Percentiles rank a stretch among this genome's conserved stretches.
These are phyloP conservation scores for Podila epigama DNA, from an alignment of 192 early-diverging fungal genomes.

Conservation along the genomic window DNA sequence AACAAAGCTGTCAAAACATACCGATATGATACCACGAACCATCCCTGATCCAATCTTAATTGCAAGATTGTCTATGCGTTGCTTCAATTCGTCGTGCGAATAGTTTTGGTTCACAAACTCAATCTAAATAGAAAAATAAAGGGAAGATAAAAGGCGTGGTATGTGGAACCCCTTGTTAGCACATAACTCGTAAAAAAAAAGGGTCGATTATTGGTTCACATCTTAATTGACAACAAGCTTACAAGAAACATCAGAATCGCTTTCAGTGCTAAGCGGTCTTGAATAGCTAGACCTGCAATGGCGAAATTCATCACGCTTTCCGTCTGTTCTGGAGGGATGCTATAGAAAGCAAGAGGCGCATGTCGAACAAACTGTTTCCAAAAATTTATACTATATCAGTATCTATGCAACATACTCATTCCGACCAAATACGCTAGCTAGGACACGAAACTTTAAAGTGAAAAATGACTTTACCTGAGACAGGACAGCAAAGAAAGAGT, in stretches of 20 bases:
- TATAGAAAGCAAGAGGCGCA: constrained; percentile 61
- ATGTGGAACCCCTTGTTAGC: too few species aligned
- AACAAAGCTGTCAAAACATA: constrained; percentile 26
- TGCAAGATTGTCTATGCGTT: constrained; percentile 49
- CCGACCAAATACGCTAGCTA: too few species aligned
- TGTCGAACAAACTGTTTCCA: constrained; percentile 50
- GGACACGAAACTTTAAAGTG: too few species aligned
- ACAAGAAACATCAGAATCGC: constrained; percentile 61
- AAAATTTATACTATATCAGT: background rate
- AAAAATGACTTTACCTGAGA: constrained; percentile 50
- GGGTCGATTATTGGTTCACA: too few species aligned
- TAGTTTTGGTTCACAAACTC: constrained; percentile 56
- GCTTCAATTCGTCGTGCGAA: constrained; percentile 38
- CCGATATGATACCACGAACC: constrained; percentile 52
- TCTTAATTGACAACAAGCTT: background rate
- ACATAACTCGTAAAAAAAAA: too few species aligned
- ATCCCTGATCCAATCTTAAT: constrained; percentile 51
- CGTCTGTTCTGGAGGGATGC: constrained; percentile 52
- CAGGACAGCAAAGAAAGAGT: constrained; percentile 57
- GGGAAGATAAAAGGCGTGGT: too few species aligned
- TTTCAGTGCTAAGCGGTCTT: constrained; percentile 63
- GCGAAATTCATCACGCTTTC: constrained; percentile 54
- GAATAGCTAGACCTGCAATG: constrained; percentile 55
- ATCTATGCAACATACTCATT: too few species aligned
- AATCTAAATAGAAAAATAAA: constrained; percentile 26